phyloP scores from a whole-genome alignment of 768 basidiomycete genomes.

The Suillus lakei region DNA sequence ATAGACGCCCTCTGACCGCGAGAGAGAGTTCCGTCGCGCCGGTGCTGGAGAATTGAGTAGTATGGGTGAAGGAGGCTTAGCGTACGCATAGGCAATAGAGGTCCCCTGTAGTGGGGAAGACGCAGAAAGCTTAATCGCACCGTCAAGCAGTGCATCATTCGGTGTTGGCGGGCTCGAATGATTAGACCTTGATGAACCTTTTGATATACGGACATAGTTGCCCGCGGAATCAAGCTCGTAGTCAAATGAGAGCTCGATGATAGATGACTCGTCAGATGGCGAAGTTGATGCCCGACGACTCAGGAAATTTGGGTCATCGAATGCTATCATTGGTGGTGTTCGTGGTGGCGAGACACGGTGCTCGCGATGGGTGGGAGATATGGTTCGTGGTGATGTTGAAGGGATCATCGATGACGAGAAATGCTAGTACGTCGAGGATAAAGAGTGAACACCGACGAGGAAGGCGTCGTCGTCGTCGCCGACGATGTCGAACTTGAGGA shows the following conservation, averaged over 20 bases:
- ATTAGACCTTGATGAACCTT: conserved; percentile 42
- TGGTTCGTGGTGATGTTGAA: conserved; percentile 23
- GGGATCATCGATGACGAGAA: conserved; percentile 24
- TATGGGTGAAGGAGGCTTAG: conserved; percentile 39
- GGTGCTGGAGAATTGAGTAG: conserved; percentile 44
- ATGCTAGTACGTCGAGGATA: neutral
- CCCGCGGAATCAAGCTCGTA: conserved; percentile 51
- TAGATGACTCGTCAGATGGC: conserved; percentile 50
- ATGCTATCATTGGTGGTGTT: conserved; percentile 31
- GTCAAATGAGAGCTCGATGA: conserved; percentile 53
- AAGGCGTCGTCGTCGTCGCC: conserved; percentile 24
- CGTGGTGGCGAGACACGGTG: conserved; percentile 35
- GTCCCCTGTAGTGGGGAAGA: conserved; percentile 29
- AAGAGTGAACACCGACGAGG: conserved; percentile 12
- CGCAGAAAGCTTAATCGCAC: conserved; percentile 26
- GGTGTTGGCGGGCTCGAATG: conserved; percentile 49
- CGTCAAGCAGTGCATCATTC: conserved; percentile 35
- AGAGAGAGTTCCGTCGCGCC: conserved; percentile 53
- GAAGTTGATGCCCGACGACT: conserved; percentile 38
- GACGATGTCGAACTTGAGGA: conserved; percentile 13
- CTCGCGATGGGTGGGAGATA: conserved; percentile 36
- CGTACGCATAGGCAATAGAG: conserved; percentile 23
- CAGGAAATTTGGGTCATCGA: conserved; percentile 35
- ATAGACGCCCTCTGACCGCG: conserved; percentile 70
- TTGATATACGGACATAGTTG: conserved; percentile 51